Base-by-base conservation (phyloP, 2,329 filamentous ascomycete genomes). In the Exophiala aquamarina region DNA sequence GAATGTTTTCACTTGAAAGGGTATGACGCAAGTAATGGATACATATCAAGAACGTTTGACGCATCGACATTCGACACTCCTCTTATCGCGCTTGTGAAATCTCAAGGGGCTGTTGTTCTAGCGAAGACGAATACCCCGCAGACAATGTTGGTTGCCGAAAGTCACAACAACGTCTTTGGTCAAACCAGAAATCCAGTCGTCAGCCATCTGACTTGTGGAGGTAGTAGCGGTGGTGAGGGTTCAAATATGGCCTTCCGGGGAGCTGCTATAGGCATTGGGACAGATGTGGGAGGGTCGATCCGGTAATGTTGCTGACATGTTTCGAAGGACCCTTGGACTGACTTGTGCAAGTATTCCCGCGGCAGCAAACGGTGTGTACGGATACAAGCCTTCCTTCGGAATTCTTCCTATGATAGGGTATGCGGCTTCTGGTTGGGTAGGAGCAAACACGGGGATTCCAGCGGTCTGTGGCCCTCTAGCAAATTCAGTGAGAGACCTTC, bases 41-140 rank as follows among this genome's bases (percentile, higher is more conserved):
- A 89, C 54, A 76, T 77, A 0, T 76, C 77, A 1, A 74, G 84
- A 49, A 78, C 83, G 2, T 75, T 76, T 32, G 71, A 82, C 33
- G 81, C 84, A 0, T 80, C 76, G n/a, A 63, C 66, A 20, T 64
- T 72, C 52, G 77, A 84, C 60, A 74, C 79, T 0, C 72, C 75
- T 0, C 67, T 86, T 4, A 77, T 86, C 0, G 71, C 78, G 8
- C 67, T 84, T 2, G 64, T 87, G 5, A 66, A 78, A 21, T 70
- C 72, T 15, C 70, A 81, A 0, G 85, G 85, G 1, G 83, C 83
- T 1, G 72, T 88, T 0, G 66, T 84, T 13, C 84, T 86, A 56
- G 75, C 78, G 55, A 87, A 87, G 65, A 87, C 84, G 1, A 87
- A 86, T 57, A 70, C 87, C 2, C 83, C 84, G 1, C 77, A 81